phyloP scores from a whole-genome alignment of 495 filamentous ascomycete species.

The Lasiosphaeria ovina region DNA sequence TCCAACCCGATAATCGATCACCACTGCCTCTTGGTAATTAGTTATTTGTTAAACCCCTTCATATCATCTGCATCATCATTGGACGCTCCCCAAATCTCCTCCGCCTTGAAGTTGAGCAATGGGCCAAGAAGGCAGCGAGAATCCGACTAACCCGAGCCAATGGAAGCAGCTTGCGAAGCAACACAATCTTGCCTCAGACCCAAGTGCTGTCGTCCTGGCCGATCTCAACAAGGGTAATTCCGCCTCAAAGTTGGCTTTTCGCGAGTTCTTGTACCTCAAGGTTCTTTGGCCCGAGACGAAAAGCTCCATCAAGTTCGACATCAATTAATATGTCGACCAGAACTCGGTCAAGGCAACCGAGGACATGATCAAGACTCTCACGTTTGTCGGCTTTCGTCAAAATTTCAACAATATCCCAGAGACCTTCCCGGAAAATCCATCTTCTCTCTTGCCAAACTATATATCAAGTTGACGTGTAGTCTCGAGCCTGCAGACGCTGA shows the following conservation, averaged over 20 bases:
- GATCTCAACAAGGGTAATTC: not conserved
- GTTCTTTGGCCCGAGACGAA: not conserved
- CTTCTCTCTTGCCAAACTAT: not conserved
- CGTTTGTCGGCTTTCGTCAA: not conserved
- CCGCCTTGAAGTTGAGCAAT: not conserved
- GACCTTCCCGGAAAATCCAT: not conserved
- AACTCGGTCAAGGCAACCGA: not conserved
- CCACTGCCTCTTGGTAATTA: too few species aligned
- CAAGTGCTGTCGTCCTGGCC: not conserved
- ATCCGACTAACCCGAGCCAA: not conserved
- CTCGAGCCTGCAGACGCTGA: not conserved
- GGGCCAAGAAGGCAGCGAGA: not conserved
- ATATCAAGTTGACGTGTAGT: not conserved
- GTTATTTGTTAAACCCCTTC: too few species aligned
- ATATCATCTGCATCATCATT: too few species aligned
- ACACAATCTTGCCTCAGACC: not conserved
- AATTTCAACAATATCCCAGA: not conserved
- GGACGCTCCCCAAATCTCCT: too few species aligned
- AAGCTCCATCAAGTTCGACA: not conserved
- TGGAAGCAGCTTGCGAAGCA: not conserved
- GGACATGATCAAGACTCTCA: not conserved
- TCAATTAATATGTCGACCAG: not conserved
- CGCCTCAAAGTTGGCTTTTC: not conserved
- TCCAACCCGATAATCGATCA: too few species aligned
- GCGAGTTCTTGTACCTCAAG: not conserved